A percentile compares a stretch with the other conserved stretches of the same genome.
phyloP scores from a whole-genome alignment of 2,329 filamentous ascomycete species.

The Fusarium sp. region DNA sequence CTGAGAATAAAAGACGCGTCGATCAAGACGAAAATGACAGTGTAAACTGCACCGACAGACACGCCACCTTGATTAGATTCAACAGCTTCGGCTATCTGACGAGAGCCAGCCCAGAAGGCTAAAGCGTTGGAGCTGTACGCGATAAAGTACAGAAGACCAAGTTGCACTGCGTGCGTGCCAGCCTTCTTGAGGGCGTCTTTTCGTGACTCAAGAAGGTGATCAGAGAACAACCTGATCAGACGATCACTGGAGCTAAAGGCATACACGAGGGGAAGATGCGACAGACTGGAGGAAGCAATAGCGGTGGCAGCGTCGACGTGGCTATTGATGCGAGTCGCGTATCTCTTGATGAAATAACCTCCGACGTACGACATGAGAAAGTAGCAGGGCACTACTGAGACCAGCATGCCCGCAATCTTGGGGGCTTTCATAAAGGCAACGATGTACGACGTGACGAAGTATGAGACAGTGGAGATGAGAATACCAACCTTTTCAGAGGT shows the following conservation, averaged over 20 bases:
- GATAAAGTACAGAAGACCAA: constrained; percentile 73
- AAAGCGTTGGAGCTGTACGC: constrained; percentile 74
- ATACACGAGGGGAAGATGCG: constrained; percentile 70
- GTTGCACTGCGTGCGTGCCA: constrained; percentile 65
- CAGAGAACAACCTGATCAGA: constrained; percentile 61
- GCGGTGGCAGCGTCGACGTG: background rate
- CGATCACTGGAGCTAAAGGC: constrained; percentile 67
- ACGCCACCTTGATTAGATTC: constrained; percentile 48
- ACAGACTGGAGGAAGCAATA: constrained; percentile 71
- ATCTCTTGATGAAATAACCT: background rate
- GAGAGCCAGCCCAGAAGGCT: constrained; percentile 75
- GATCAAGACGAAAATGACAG: constrained; percentile 66
- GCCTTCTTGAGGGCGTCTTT: constrained; percentile 68
- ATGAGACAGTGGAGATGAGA: background rate
- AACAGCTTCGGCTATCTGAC: constrained; percentile 57
- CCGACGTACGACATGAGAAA: constrained; percentile 3
- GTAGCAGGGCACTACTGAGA: constrained; percentile 2
- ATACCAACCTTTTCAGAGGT: constrained; percentile 10
- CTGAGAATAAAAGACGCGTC: constrained; percentile 73
- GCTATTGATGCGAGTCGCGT: background rate
- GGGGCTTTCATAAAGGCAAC: constrained; percentile 4
- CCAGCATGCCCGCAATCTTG: background rate
- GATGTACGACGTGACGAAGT: constrained; percentile 2
- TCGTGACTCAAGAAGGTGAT: constrained; percentile 55
- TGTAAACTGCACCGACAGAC: constrained; percentile 58